Evolutionary conservation across 768 basidiomycete genomes (phyloP).

Genomic region (Serpula lacrymans): DNA sequence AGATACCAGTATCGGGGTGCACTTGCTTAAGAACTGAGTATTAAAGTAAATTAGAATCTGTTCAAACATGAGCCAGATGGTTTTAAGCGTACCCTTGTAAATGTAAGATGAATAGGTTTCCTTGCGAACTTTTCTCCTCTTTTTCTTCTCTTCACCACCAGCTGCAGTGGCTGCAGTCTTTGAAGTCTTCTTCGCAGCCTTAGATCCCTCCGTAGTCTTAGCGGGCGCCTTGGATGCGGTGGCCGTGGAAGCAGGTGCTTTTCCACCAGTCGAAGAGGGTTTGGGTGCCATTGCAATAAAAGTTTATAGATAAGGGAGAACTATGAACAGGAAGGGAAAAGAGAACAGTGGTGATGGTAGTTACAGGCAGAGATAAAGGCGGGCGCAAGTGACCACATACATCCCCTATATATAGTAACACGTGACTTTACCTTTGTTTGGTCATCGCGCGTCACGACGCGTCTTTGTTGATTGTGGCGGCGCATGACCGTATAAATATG

Average conservation of each 20-base stretch:
- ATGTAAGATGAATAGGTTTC: slow-evolving; percentile 94
- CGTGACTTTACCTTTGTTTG: slow-evolving; percentile 32
- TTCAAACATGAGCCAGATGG: not conserved
- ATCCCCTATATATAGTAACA: slow-evolving; percentile 33
- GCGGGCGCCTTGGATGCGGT: slow-evolving; percentile 65
- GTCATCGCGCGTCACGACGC: slow-evolving; percentile 35
- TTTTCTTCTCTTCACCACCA: slow-evolving; percentile 79
- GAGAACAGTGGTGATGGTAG: slow-evolving; percentile 19
- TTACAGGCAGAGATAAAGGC: slow-evolving; percentile 8
- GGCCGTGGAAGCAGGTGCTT: slow-evolving; percentile 57
- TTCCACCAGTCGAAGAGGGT: slow-evolving; percentile 73
- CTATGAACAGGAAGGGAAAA: not conserved
- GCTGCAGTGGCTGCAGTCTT: slow-evolving; percentile 48
- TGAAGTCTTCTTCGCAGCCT: slow-evolving; percentile 80
- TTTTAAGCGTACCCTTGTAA: slow-evolving; percentile 63
- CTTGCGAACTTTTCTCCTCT: slow-evolving; percentile 80
- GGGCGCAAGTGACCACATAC: not conserved
- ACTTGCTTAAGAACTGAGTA: slow-evolving; percentile 87
- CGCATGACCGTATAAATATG: slow-evolving; percentile 19
- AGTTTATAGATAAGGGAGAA: not conserved
- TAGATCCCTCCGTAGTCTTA: slow-evolving; percentile 48
- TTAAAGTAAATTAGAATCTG: slow-evolving; percentile 5
- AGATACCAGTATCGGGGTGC: slow-evolving; percentile 98
- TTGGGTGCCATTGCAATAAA: slow-evolving; percentile 46
- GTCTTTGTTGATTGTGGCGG: slow-evolving; percentile 32